Conservation (phyloP, 768 basidiomycete genomes). For the Leccinum aurantiacum region DNA sequence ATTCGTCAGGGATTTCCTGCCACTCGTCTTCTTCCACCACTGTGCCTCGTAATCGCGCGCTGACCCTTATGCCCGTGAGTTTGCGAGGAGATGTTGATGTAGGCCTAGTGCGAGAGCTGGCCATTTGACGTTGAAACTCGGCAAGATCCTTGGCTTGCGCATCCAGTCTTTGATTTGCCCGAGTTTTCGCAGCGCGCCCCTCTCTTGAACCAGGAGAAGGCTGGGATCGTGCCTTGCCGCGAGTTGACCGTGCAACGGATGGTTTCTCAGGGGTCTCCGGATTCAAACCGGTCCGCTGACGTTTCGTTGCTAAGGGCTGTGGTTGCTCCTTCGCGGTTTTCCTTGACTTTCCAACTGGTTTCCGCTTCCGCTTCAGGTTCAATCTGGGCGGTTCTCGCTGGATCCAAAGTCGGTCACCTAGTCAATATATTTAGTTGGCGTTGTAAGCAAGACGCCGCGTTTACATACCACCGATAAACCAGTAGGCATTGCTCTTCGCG, state of each 20-base stretch:
- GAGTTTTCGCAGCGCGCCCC: constrained; percentile 65
- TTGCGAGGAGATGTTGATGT: constrained; percentile 26
- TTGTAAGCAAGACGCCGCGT: not conserved
- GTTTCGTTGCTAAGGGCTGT: constrained; percentile 24
- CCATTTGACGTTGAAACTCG: constrained; percentile 53
- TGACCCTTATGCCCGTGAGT: constrained; percentile 59
- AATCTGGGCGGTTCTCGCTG: constrained; percentile 66
- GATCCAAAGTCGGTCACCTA: constrained; percentile 84
- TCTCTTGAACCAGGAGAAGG: constrained; percentile 40
- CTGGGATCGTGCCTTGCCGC: constrained; percentile 14
- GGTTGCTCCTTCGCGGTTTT: constrained; percentile 19
- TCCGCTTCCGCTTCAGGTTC: constrained; percentile 43
- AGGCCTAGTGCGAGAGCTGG: constrained; percentile 11
- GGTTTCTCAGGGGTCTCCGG: constrained; percentile 2
- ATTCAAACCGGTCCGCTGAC: constrained; percentile 23
- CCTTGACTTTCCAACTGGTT: constrained; percentile 26
- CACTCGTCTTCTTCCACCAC: constrained; percentile 60
- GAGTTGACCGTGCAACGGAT: constrained; percentile 12
- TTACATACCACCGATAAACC: constrained; percentile 73
- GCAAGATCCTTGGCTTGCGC: constrained; percentile 69
- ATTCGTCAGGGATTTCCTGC: constrained; percentile 80
- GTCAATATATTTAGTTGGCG: constrained; percentile 3
- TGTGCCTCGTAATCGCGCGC: constrained; percentile 60
- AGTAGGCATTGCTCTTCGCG: constrained; percentile 74
- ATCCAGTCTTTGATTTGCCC: constrained; percentile 69